Percentiles rank a stretch among this genome's conserved stretches.
phyloP scores from a whole-genome alignment of 1,284 basidiomycete species.

The Cryptococcus maquisensis region DNA sequence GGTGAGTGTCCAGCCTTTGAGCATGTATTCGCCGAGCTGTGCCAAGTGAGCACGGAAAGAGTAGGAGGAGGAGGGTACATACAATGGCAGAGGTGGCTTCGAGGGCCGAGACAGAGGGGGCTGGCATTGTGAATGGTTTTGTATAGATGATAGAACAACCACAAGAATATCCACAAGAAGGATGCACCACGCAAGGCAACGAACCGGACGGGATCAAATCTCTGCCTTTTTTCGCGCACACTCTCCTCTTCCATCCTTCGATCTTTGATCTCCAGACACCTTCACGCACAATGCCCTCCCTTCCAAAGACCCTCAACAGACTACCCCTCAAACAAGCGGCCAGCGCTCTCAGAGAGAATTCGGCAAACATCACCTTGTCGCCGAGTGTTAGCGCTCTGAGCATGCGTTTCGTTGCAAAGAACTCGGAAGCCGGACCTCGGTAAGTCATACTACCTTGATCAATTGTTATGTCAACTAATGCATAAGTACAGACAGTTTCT shows the following conservation, averaged over 20 bases:
- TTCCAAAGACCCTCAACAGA: not conserved
- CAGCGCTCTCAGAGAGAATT: not conserved
- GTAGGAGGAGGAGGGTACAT: no score
- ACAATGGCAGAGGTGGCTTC: no score
- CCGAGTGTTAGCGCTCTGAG: conserved; percentile 7
- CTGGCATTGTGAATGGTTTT: no score
- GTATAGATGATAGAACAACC: no score
- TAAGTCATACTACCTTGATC: conserved; percentile 13
- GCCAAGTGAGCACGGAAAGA: no score
- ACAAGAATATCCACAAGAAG: no score
- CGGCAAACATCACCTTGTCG: not conserved
- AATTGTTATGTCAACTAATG: not conserved
- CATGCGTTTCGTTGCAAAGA: conserved; percentile 29
- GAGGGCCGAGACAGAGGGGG: no score
- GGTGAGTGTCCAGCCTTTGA: conserved; percentile 49
- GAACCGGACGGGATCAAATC: no score
- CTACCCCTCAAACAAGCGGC: not conserved
- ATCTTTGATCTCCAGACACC: no score
- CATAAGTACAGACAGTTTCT: conserved; percentile 32
- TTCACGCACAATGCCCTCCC: not conserved
- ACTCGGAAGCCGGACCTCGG: conserved; percentile 31
- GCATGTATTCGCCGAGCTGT: conserved; percentile 50
- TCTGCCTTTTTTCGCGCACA: no score
- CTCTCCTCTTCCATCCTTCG: no score
- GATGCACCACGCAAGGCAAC: no score